Percentiles rank a stretch among this genome's conserved stretches.
phyloP scores from a whole-genome alignment of 2,329 filamentous ascomycete species.

The Apiospora rasikravindrae region DNA sequence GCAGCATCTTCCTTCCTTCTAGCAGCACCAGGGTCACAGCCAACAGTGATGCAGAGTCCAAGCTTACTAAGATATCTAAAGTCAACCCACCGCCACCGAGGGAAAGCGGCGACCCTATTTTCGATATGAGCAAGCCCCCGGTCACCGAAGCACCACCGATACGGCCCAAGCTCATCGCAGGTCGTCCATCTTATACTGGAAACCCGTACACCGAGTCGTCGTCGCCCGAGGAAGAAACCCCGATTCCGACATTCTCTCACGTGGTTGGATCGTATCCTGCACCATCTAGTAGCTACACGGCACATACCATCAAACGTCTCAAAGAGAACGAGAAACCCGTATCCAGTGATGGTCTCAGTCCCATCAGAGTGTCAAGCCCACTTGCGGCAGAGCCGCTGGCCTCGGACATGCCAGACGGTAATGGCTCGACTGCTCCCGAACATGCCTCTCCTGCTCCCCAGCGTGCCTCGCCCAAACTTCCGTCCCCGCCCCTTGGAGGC shows the following conservation, averaged over 20 bases:
- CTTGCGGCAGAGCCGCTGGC: slow-evolving; percentile 28
- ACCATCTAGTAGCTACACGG: slow-evolving; percentile 40
- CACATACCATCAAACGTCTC: slow-evolving; percentile 39
- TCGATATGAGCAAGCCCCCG: not conserved
- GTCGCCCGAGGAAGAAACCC: slow-evolving; percentile 32
- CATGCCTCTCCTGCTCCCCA: not conserved
- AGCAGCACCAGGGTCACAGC: slow-evolving; percentile 39
- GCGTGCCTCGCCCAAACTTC: not conserved
- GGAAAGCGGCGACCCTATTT: slow-evolving; percentile 29
- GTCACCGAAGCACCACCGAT: slow-evolving; percentile 4
- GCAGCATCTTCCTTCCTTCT: slow-evolving; percentile 27
- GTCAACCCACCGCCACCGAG: slow-evolving; percentile 40
- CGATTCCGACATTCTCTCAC: slow-evolving; percentile 37
- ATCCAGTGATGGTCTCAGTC: slow-evolving; percentile 35
- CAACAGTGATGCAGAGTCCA: slow-evolving; percentile 48
- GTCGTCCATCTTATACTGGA: slow-evolving; percentile 41
- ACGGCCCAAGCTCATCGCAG: slow-evolving; percentile 39
- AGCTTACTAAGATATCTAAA: slow-evolving; percentile 48
- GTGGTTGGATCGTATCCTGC: slow-evolving; percentile 33
- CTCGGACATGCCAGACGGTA: not conserved
- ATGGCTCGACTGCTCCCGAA: not conserved
- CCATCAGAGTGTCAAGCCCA: slow-evolving; percentile 36
- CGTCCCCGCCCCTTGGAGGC: not conserved
- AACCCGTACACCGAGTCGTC: slow-evolving; percentile 34
- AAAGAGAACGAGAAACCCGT: slow-evolving; percentile 35